Evolutionary conservation across 331 rosid genomes (phyloP).

Genomic region (Acacia pycnantha): DNA sequence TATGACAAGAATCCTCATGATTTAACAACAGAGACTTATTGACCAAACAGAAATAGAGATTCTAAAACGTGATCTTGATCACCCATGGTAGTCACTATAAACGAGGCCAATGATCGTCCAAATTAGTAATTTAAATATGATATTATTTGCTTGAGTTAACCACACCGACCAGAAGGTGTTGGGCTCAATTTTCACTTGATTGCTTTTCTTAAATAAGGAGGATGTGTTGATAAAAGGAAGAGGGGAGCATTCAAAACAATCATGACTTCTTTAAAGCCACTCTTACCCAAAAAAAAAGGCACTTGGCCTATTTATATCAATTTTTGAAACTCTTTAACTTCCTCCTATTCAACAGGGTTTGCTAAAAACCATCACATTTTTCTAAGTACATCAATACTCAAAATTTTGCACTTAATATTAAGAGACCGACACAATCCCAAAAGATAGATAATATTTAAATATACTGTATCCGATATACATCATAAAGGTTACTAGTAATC

Average conservation of each 20-base stretch:
- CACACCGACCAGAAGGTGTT: too few relatives aligned
- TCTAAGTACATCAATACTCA: too few relatives aligned
- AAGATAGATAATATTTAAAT: too few relatives aligned
- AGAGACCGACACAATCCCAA: background rate
- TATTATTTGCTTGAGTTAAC: too few relatives aligned
- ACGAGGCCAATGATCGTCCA: too few relatives aligned
- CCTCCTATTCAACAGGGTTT: background rate
- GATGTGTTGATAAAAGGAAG: too few relatives aligned
- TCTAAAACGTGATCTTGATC: too few relatives aligned
- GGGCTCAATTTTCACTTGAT: too few relatives aligned
- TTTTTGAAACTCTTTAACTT: background rate
- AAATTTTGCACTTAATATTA: background rate
- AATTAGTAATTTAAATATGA: too few relatives aligned
- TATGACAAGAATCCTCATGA: background rate
- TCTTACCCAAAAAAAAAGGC: background rate
- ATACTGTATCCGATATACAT: background rate
- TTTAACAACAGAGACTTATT: background rate
- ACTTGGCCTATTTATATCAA: background rate
- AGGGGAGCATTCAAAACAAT: background rate
- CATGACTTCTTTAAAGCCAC: background rate
- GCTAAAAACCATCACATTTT: background rate
- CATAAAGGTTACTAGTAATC: background rate
- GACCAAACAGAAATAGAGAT: too few relatives aligned
- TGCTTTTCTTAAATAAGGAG: too few relatives aligned
- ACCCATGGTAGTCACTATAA: too few relatives aligned